Conservation (phyloP, 768 basidiomycete species). For the Hemileccinum impolitum region DNA sequence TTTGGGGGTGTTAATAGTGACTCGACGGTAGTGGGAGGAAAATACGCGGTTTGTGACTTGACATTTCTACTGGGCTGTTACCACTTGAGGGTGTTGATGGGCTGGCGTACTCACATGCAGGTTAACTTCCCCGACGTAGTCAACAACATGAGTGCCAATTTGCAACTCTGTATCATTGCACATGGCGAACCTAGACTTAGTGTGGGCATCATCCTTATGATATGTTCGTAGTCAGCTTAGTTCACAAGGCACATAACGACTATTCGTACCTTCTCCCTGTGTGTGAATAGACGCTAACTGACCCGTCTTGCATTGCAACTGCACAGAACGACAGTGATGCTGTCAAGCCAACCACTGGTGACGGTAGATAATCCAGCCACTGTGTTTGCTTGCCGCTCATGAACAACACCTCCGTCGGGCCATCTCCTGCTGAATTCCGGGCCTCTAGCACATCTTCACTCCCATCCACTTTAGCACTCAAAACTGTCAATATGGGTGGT, state of each 20-base stretch:
- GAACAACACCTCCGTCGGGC: constrained; percentile 66
- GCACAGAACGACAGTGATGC: constrained; percentile 70
- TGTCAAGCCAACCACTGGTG: constrained; percentile 62
- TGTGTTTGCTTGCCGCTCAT: constrained; percentile 64
- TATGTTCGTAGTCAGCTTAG: constrained; percentile 1
- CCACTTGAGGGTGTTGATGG: background rate
- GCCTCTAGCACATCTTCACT: constrained; percentile 71
- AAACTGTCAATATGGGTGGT: constrained; percentile 57
- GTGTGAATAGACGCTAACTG: constrained; percentile 78
- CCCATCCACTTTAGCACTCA: constrained; percentile 61
- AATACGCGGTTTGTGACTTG: constrained; percentile 60
- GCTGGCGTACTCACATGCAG: constrained; percentile 55
- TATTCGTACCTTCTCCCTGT: constrained; percentile 72
- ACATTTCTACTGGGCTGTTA: constrained; percentile 60
- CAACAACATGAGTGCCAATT: constrained; percentile 63
- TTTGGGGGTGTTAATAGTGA: constrained; percentile 59
- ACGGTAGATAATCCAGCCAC: constrained; percentile 88
- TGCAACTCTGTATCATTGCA: constrained; percentile 64
- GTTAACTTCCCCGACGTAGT: constrained; percentile 70
- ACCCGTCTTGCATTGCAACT: constrained; percentile 74
- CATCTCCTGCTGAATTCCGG: constrained; percentile 66
- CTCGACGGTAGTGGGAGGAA: constrained; percentile 61
- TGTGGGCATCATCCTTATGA: constrained; percentile 68
- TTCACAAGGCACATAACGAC: background rate
- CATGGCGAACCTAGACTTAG: constrained; percentile 69